Evolutionary conservation across 73 alveolate genomes (phyloP), one percentile per base, ranked within the genome.

Genomic region (Symbiodinium natans): DNA sequence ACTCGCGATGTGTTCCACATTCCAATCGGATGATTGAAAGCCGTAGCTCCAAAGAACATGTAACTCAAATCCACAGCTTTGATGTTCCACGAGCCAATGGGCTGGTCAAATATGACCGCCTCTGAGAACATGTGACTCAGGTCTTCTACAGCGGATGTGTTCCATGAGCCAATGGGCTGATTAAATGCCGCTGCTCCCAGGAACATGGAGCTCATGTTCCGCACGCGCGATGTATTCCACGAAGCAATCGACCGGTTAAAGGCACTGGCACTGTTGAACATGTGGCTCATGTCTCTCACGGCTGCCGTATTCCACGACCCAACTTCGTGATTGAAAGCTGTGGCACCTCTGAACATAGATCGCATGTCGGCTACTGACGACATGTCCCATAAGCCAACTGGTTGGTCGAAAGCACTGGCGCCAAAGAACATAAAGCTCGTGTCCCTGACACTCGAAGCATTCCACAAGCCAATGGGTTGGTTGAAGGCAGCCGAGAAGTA

Each of bases 1-100:
- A 88, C 97, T 8, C 17, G 17, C 41, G 97, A 88, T 6, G 86
- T 54, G 86, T 52, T 41, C 97, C 97, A 88, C 36, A 17, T 27
- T 23, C 88, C 82, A 25, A 88, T 48, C 8, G 43, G 42, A 23
- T 42, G 89, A 27, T 88, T 73, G 82, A 88, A 42, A n/a, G 41
- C 86, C 68, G 82, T 36, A 17, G 97, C 97, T 41, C 89, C 52
- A 73, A 38, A 29, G n/a, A 88, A 88, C 82, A 54, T 88, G 42
- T 31, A 2, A 25, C 39, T 21, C 86, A 88, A 25, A 39, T 42
- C 2, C 39, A 27, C 34, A 2, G 27, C 9, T 6, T 25, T 7
- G 1, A 48, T 75, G 25, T 75, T 48, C 86, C 86, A 75, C 48
- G 25, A 19, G 13, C 86, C 86, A 10, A 75, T 33, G 21, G 21